Evolutionary conservation across 495 filamentous ascomycete genomes (phyloP).

Genomic region (Aspergillus conjunctus): DNA sequence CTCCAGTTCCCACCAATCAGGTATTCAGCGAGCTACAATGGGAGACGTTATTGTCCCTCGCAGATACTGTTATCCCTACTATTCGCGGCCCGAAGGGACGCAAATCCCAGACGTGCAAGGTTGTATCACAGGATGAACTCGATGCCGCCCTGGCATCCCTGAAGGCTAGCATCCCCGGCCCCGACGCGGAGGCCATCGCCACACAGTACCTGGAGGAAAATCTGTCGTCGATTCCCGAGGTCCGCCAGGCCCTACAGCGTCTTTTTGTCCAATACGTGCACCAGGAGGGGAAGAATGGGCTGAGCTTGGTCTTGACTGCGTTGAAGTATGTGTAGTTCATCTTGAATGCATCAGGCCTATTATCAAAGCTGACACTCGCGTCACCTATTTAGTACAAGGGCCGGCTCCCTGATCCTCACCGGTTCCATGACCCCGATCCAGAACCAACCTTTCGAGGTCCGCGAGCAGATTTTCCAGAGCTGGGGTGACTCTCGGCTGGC

Average conservation of each 20-base stretch:
- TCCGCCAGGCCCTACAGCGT: conserved; percentile 48
- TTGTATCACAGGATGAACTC: conserved; percentile 41
- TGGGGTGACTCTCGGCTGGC: conserved; percentile 62
- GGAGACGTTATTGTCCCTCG: conserved; percentile 56
- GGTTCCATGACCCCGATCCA: conserved; percentile 64
- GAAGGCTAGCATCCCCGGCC: conserved; percentile 29
- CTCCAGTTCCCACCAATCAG: conserved; percentile 37
- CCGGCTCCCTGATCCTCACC: conserved; percentile 68
- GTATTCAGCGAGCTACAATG: conserved; percentile 56
- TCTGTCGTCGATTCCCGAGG: conserved; percentile 49
- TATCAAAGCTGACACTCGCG: conserved; percentile 11
- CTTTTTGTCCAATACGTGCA: conserved; percentile 45
- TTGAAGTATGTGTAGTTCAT: conserved; percentile 48
- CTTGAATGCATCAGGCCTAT: conserved; percentile 5
- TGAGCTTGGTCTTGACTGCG: conserved; percentile 53
- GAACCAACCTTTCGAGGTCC: conserved; percentile 59
- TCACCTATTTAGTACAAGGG: conserved; percentile 55
- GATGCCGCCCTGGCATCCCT: conserved; percentile 36
- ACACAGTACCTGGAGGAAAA: conserved; percentile 52
- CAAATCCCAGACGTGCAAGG: conserved; percentile 33
- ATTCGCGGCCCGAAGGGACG: conserved; percentile 38
- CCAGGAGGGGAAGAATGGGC: conserved; percentile 51
- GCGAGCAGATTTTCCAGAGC: conserved; percentile 60
- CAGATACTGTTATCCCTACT: conserved; percentile 57
- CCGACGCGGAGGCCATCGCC: conserved; percentile 36